Evolutionary conservation across 2,329 filamentous ascomycete species (phyloP).

Genomic region (Paecilomyces fulvus): DNA sequence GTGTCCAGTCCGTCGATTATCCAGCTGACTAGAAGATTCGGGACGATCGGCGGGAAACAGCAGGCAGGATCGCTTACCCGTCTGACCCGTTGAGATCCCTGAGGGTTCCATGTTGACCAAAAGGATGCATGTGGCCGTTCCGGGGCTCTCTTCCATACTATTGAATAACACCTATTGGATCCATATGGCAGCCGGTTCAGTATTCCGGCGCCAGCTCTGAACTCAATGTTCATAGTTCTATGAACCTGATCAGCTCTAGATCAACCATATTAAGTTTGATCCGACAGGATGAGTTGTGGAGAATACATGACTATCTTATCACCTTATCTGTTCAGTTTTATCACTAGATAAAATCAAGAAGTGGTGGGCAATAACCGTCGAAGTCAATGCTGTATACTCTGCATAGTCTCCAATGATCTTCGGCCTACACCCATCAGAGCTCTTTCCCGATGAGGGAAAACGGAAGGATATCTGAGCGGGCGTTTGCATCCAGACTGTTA

Average conservation of each 20-base stretch:
- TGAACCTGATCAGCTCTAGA: neutral
- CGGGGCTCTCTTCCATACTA: neutral
- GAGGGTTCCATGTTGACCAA: neutral
- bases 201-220: neutral
- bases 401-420: neutral
- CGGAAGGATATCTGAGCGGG: neutral
- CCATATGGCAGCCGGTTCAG: neutral
- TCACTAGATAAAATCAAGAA: neutral
- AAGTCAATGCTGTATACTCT: neutral
- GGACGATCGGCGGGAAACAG: neutral
- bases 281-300: neutral
- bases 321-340: neutral
- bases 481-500: too few species aligned
- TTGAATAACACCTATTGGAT: neutral
- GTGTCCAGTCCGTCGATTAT: neutral
- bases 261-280: neutral
- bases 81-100: neutral
- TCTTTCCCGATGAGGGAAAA: neutral
- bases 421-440: neutral
- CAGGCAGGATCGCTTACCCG: neutral
- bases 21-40: neutral
- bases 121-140: neutral
- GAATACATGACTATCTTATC: neutral
- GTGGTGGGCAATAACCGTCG: neutral
- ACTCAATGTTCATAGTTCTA: neutral